These are phyloP conservation scores for Chlorella sp. DNA, from an alignment of 139 green algal genomes.

Conservation along the genomic window DNA sequence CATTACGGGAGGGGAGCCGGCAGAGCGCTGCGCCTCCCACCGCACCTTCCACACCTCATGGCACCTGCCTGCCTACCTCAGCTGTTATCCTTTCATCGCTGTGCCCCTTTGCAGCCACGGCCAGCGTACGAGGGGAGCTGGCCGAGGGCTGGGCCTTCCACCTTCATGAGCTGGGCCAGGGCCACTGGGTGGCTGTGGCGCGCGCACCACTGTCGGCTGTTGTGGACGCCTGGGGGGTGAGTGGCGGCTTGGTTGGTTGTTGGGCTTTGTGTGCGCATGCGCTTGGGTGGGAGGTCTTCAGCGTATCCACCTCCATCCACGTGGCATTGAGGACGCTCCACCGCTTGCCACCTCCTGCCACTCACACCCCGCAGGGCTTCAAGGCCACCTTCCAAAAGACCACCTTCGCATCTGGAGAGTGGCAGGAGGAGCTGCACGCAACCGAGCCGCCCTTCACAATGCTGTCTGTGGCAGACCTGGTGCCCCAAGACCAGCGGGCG, in stretches of 20 bases:
- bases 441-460: slow-evolving; percentile 41
- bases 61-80: no score
- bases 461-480: slow-evolving; percentile 35
- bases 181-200: slow-evolving; percentile 75
- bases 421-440: not conserved
- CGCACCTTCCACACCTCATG: no score
- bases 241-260: no score
- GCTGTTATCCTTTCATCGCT: no score
- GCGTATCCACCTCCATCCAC: no score
- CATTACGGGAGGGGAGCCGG: no score
- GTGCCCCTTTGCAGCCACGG: not conserved
- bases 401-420: slow-evolving; percentile 5
- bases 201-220: slow-evolving; percentile 56
- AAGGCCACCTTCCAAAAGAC: slow-evolving; percentile 36
- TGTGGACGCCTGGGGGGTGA: slow-evolving; percentile 67
- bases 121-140: slow-evolving; percentile 41
- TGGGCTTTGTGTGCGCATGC: no score
- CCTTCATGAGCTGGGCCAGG: slow-evolving; percentile 60
- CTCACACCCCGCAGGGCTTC: slow-evolving; percentile 32
- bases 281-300: no score
- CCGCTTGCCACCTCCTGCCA: no score
- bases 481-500: not conserved
- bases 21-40: no score
- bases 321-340: no score
- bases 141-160: slow-evolving; percentile 48